phyloP scores from a whole-genome alignment of 306 rosid genomes.

The Lagenaria siceraria region DNA sequence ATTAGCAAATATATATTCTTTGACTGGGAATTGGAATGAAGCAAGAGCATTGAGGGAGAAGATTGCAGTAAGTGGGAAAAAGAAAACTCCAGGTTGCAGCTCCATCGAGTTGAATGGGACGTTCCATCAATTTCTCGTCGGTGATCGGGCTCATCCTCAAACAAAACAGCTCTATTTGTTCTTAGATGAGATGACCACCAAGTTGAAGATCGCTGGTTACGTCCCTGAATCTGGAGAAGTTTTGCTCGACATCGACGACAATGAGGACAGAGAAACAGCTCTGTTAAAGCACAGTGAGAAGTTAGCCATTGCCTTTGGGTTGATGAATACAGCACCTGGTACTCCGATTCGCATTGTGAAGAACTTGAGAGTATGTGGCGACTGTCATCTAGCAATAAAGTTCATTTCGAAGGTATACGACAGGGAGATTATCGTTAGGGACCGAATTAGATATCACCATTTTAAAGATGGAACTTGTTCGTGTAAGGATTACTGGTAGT shows the following conservation, averaged over 20 bases:
- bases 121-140: slow-evolving; percentile 12
- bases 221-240: slow-evolving; percentile 3
- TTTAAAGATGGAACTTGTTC: slow-evolving; percentile 19
- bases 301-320: slow-evolving; percentile 19
- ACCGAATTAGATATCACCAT: slow-evolving; percentile 15
- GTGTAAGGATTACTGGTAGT: slow-evolving; percentile 19
- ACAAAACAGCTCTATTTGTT: slow-evolving; percentile 13
- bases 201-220: slow-evolving; percentile 14
- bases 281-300: slow-evolving; percentile 19
- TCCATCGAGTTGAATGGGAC: slow-evolving; percentile 20
- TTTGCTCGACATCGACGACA: slow-evolving; percentile 15
- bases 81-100: slow-evolving; percentile 20
- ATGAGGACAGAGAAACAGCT: slow-evolving; percentile 18
- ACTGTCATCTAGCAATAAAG: slow-evolving; percentile 14
- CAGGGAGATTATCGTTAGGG: slow-evolving; percentile 16
- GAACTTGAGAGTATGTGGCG: slow-evolving; percentile 21
- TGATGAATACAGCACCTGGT: slow-evolving; percentile 9
- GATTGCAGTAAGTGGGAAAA: slow-evolving; percentile 9
- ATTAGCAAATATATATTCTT: slow-evolving; percentile 52
- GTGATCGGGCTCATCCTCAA: slow-evolving; percentile 17
- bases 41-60: slow-evolving; percentile 25
- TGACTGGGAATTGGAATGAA: slow-evolving; percentile 49
- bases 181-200: slow-evolving; percentile 14
- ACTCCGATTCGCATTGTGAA: slow-evolving; percentile 18
- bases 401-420: slow-evolving; percentile 9